A percentile compares a stretch with the other conserved stretches of the same genome.
Evolutionary conservation across 78 protist genomes (phyloP).

Genomic region (Dictyostelium firmibasis): DNA sequence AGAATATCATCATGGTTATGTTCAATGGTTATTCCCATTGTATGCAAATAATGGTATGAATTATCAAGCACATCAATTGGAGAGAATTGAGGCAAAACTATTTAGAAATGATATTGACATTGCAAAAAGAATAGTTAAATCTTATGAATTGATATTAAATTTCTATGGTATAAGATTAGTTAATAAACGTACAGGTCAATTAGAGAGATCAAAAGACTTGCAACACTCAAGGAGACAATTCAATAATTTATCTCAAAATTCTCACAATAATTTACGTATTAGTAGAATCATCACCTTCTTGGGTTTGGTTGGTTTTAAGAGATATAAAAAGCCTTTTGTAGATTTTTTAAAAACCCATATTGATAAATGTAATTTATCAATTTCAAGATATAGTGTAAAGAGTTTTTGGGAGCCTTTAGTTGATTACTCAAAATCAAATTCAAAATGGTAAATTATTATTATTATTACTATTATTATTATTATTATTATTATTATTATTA

Average conservation of each 20-base stretch:
- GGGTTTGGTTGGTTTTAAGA: neutral
- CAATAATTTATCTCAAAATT: neutral
- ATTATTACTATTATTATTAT: too few species aligned
- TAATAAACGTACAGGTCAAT: neutral
- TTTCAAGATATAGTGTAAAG: neutral
- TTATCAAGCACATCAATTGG: neutral
- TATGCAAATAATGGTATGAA: neutral
- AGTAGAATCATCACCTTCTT: slow-evolving; percentile 13
- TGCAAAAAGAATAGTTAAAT: neutral
- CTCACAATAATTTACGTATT: slow-evolving; percentile 16
- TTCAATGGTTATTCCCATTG: slow-evolving; percentile 33
- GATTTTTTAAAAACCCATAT: neutral
- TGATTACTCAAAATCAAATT: neutral
- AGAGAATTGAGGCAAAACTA: neutral
- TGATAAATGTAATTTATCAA: neutral
- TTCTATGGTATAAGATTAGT: neutral
- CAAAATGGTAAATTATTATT: neutral
- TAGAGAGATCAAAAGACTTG: neutral
- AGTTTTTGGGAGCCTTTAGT: neutral
- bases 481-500: too few species aligned
- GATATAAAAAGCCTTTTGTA: slow-evolving; percentile 1
- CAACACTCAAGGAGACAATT: neutral
- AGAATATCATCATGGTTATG: slow-evolving; percentile 14
- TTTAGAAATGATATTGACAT: slow-evolving; percentile 9
- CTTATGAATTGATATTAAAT: slow-evolving; percentile 1